A percentile compares a stretch with the other conserved stretches of the same genome.
These are phyloP conservation scores for Metroxylon sagu DNA, from an alignment of 176 grass and related monocot genomes.

Conservation along the genomic window DNA sequence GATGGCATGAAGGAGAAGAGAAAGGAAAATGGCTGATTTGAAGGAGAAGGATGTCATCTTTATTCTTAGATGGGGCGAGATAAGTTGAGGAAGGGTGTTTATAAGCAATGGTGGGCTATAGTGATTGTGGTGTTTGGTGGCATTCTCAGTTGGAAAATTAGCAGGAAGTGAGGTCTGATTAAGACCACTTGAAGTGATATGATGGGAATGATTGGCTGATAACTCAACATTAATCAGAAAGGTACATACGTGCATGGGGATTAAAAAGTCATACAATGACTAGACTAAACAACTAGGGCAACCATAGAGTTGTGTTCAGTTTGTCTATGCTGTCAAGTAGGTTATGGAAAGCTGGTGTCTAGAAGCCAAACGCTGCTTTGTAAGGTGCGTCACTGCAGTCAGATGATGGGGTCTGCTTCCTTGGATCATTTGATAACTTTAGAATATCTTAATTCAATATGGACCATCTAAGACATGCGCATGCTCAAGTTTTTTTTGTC, in stretches of 20 bases:
- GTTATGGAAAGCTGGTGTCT: too few species aligned
- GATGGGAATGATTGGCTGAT: not conserved
- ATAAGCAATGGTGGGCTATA: not conserved
- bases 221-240: not conserved
- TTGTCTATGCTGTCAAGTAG: too few species aligned
- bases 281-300: not conserved
- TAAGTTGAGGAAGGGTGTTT: not conserved
- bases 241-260: too few species aligned
- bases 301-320: not conserved
- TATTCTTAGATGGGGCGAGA: not conserved
- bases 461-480: not conserved
- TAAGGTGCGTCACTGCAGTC: too few species aligned
- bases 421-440: too few species aligned
- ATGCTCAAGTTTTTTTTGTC: not conserved
- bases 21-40: not conserved
- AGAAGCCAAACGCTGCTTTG: too few species aligned
- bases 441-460: too few species aligned
- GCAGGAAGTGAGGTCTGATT: conserved; percentile 9
- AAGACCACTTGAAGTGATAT: conserved; percentile 6
- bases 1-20: not conserved
- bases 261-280: too few species aligned
- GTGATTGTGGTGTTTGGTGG: not conserved
- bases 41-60: not conserved
- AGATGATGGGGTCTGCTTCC: too few species aligned
- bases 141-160: too few species aligned